phyloP scores from a whole-genome alignment of 1,284 basidiomycete species.

The Malassezia restricta region DNA sequence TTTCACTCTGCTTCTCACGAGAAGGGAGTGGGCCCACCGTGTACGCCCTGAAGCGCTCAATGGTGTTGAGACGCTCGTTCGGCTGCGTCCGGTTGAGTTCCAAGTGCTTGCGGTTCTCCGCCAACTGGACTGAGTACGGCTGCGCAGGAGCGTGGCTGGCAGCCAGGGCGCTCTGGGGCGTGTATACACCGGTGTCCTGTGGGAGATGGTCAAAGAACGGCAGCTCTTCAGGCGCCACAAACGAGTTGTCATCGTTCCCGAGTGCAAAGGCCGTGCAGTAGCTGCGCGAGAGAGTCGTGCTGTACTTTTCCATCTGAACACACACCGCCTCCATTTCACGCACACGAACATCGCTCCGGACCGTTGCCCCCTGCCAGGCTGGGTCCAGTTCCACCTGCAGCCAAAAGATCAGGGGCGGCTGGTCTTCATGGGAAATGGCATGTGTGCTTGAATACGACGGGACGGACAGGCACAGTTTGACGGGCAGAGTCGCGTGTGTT shows the following conservation, averaged over 20 bases:
- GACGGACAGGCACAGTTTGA: constrained; percentile 38
- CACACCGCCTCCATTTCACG: constrained; percentile 44
- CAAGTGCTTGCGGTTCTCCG: constrained; percentile 27
- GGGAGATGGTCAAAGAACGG: constrained; percentile 1
- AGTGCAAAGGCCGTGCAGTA: constrained; percentile 37
- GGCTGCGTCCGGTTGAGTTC: constrained; percentile 28
- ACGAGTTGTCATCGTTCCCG: constrained; percentile 16
- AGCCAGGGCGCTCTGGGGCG: constrained; percentile 1
- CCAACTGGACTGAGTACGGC: constrained; percentile 31
- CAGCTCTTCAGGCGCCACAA: background rate
- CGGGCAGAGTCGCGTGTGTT: constrained; percentile 25
- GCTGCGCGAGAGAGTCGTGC: constrained; percentile 39
- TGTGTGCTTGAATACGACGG: constrained; percentile 39
- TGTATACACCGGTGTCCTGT: background rate
- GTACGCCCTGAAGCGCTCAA: constrained; percentile 35
- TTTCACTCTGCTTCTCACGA: constrained; percentile 1
- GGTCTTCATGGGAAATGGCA: constrained; percentile 23
- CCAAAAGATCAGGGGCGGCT: constrained; percentile 36
- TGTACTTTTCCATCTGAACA: constrained; percentile 40
- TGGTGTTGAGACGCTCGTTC: constrained; percentile 24
- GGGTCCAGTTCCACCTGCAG: constrained; percentile 41
- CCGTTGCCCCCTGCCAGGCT: constrained; percentile 28
- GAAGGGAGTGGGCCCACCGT: constrained; percentile 36
- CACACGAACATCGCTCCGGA: constrained; percentile 36
- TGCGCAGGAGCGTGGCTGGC: background rate